phyloP scores from a whole-genome alignment of 208 protist genomes.

The Balamuthia mandrillaris region DNA sequence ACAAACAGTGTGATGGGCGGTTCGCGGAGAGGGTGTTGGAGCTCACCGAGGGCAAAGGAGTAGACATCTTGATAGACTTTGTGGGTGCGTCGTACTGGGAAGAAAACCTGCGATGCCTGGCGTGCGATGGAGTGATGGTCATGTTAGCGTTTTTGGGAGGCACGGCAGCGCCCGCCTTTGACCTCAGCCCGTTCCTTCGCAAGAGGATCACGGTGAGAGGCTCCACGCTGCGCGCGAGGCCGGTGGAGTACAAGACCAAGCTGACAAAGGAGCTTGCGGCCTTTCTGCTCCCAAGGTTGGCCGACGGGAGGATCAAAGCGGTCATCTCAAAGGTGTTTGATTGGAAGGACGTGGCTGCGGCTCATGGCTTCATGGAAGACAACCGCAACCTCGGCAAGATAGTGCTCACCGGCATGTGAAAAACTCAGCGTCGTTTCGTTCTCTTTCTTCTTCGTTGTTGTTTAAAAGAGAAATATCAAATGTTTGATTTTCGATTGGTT shows the following conservation, averaged over 20 bases:
- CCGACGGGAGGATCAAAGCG: slow-evolving; percentile 39
- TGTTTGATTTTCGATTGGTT: no score
- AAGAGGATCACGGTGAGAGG: slow-evolving; percentile 15
- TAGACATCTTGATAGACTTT: slow-evolving; percentile 57
- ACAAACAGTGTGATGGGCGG: slow-evolving; percentile 24
- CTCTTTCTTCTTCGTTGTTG: no score
- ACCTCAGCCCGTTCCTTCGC: not conserved
- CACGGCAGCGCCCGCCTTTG: not conserved
- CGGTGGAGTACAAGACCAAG: slow-evolving; percentile 41
- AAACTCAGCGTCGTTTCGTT: no score
- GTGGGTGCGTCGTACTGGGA: slow-evolving; percentile 51
- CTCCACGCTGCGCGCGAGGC: slow-evolving; percentile 44
- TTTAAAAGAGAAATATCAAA: no score
- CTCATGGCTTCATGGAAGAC: slow-evolving; percentile 38
- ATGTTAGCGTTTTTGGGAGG: slow-evolving; percentile 38
- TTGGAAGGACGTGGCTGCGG: slow-evolving; percentile 31
- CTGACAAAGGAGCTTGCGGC: not conserved
- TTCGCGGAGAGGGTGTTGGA: not conserved
- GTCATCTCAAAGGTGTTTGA: slow-evolving; percentile 35
- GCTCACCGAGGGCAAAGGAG: slow-evolving; percentile 38
- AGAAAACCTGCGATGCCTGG: not conserved
- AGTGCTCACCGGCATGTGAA: slow-evolving; percentile 41
- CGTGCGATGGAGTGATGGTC: slow-evolving; percentile 47
- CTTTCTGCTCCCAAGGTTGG: not conserved
- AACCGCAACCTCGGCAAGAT: slow-evolving; percentile 54